Evolutionary conservation across 768 basidiomycete genomes (phyloP).

Genomic region (Lanmaoa pseudosensibilis): DNA sequence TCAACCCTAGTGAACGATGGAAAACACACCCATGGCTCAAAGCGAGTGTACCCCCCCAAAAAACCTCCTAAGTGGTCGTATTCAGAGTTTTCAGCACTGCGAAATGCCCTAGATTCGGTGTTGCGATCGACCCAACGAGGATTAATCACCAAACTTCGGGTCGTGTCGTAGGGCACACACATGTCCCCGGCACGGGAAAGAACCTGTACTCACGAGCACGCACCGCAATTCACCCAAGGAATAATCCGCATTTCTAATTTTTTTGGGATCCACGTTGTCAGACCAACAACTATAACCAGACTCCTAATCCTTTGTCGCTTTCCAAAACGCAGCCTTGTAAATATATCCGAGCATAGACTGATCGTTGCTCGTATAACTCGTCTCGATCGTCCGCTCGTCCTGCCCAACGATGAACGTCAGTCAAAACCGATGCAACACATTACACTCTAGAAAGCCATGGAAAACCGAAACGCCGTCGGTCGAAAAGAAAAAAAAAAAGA

Average conservation of each 20-base stretch:
- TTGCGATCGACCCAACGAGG: not conserved
- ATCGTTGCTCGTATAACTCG: slow-evolving; percentile 84
- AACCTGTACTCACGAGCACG: not conserved
- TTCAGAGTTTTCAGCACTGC: not conserved
- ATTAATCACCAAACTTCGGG: not conserved
- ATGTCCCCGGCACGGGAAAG: not conserved
- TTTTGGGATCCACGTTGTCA: not conserved
- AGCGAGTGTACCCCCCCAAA: not conserved
- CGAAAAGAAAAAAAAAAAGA: too few species aligned
- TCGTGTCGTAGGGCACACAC: not conserved
- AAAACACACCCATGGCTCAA: not conserved
- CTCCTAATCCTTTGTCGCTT: slow-evolving; percentile 48
- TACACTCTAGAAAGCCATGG: not conserved
- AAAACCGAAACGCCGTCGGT: not conserved
- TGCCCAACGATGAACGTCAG: slow-evolving; percentile 46
- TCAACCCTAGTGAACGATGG: not conserved
- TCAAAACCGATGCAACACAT: not conserved
- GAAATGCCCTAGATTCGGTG: too few species aligned
- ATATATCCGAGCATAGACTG: slow-evolving; percentile 81
- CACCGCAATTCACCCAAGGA: not conserved
- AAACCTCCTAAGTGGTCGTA: not conserved
- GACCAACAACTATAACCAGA: not conserved
- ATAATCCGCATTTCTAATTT: not conserved
- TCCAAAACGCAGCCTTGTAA: slow-evolving; percentile 87
- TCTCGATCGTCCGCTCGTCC: slow-evolving; percentile 79